Conservation (phyloP, 176 grass and related monocot species). For the Carex parvula region DNA sequence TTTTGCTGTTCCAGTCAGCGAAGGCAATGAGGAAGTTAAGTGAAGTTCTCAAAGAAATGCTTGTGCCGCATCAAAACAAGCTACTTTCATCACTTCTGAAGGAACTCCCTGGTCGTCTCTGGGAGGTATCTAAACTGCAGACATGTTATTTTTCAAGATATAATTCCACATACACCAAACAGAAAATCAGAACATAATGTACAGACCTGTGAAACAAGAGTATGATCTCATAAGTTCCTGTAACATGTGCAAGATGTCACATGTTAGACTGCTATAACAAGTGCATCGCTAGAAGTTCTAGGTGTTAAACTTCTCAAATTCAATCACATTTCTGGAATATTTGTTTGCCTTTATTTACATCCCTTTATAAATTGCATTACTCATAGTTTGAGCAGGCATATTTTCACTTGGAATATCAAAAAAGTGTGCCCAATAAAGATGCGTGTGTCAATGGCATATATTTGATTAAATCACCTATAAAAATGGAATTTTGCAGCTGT, state of each 20-base stretch:
- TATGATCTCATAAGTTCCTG: not conserved
- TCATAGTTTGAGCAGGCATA: not conserved
- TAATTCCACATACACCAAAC: not conserved
- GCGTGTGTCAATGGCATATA: not conserved
- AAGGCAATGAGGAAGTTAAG: slow-evolving; percentile 77
- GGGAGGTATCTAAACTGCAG: slow-evolving; percentile 58
- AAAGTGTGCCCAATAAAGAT: not conserved
- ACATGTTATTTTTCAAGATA: not conserved
- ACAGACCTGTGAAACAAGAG: not conserved
- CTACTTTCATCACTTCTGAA: slow-evolving; percentile 78
- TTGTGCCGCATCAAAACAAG: slow-evolving; percentile 59
- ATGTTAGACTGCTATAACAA: not conserved
- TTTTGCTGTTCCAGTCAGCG: slow-evolving; percentile 70
- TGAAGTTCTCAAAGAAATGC: slow-evolving; percentile 68
- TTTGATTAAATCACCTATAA: not conserved
- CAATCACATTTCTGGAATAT: not conserved
- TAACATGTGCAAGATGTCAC: not conserved
- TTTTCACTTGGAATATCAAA: not conserved
- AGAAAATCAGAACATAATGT: not conserved
- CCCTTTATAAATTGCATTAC: not conserved
- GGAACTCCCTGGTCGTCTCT: slow-evolving; percentile 84
- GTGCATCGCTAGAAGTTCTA: not conserved
- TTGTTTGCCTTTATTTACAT: not conserved
- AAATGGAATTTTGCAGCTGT: not conserved
- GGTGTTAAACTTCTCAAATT: slow-evolving; percentile 2